phyloP scores from a whole-genome alignment of 2,329 filamentous ascomycete species.

The Diaporthe ampelina region DNA sequence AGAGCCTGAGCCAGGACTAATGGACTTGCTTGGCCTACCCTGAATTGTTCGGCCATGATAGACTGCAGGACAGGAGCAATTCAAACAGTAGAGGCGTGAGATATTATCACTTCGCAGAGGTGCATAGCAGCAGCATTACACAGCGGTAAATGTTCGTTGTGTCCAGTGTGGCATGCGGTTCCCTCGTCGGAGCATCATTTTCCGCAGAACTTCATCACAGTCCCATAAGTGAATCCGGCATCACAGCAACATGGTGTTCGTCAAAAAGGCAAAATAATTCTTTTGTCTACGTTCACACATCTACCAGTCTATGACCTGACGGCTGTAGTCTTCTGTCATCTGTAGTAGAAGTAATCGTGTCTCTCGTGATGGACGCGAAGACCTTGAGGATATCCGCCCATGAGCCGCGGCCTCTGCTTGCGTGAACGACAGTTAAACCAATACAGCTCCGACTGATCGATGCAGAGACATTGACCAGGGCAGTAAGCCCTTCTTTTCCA shows the following conservation, averaged over 20 bases:
- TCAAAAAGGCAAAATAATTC: not conserved
- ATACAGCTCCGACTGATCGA: not conserved
- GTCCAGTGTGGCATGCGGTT: too few relatives aligned
- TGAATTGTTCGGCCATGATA: not conserved
- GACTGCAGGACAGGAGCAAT: too few relatives aligned
- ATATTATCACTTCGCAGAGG: too few relatives aligned
- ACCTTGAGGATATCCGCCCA: not conserved
- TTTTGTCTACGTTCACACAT: constrained; percentile 11
- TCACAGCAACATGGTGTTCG: not conserved
- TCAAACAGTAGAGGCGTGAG: too few relatives aligned
- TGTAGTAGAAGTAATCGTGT: not conserved
- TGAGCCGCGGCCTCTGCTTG: not conserved
- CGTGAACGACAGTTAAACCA: not conserved
- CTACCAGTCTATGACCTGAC: not conserved
- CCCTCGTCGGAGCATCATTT: too few relatives aligned
- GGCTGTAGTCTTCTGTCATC: not conserved
- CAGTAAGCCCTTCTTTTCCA: not conserved
- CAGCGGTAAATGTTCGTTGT: too few relatives aligned
- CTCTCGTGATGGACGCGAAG: not conserved
- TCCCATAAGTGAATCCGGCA: not conserved
- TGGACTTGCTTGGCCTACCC: not conserved
- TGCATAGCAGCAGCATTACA: too few relatives aligned
- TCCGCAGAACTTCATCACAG: too few relatives aligned
- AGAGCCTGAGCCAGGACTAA: not conserved
- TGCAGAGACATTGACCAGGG: not conserved